Evolutionary conservation across 805 yeast genomes (phyloP).

Genomic region (Nakazawaea laoshanensis): DNA sequence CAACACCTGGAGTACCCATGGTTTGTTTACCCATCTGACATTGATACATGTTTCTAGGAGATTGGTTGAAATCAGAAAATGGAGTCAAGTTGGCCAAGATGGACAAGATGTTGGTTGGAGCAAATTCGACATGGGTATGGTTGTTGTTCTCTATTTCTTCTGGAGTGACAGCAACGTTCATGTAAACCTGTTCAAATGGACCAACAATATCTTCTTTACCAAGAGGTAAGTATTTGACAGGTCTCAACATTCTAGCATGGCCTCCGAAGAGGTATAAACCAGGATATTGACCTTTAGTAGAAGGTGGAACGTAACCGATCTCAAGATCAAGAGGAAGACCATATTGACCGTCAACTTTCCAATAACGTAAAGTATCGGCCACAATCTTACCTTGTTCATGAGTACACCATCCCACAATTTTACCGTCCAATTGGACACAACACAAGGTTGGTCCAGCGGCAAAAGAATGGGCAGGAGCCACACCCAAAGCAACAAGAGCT

Average conservation of each 20-base stretch:
- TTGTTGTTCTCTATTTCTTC: constrained; percentile 74
- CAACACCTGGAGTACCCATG: constrained; percentile 99
- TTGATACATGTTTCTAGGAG: constrained; percentile 93
- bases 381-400: constrained; percentile 81
- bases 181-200: constrained; percentile 96
- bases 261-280: constrained; percentile 91
- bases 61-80: constrained; percentile 96
- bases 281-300: constrained; percentile 93
- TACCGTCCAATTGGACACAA: constrained; percentile 92
- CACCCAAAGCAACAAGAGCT: constrained; percentile 66
- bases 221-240: constrained; percentile 84
- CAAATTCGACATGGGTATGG: constrained; percentile 89
- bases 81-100: constrained; percentile 96
- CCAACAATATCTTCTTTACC: constrained; percentile 84
- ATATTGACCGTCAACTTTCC: constrained; percentile 81
- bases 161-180: constrained; percentile 93
- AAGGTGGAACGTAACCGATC: constrained; percentile 95
- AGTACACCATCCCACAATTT: constrained; percentile 87
- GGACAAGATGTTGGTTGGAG: constrained; percentile 91
- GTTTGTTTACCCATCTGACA: constrained; percentile 99
- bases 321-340: constrained; percentile 84
- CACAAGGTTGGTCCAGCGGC: constrained; percentile 85
- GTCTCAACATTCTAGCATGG: constrained; percentile 91
- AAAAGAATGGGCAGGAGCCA: constrained; percentile 66
- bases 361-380: constrained; percentile 83